Evolutionary conservation across 108 stramenopile species (phyloP).

Genomic region (Cyclostephanos invisitatus): DNA sequence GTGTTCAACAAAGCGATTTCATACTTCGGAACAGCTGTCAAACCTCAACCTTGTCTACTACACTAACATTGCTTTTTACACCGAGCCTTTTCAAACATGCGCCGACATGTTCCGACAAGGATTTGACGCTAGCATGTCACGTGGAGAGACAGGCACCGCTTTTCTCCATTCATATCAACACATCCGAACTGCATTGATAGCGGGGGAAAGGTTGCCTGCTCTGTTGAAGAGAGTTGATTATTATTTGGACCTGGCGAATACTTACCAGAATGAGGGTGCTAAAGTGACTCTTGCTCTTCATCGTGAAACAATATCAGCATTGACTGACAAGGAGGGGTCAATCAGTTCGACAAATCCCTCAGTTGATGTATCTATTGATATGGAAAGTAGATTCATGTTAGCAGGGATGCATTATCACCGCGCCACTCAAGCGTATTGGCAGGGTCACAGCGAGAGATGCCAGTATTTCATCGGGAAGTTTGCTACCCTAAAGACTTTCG

Average conservation of each 20-base stretch:
- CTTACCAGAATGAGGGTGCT: constrained; percentile 1
- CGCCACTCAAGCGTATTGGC: constrained; percentile 14
- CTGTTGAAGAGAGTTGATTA: constrained; percentile 17
- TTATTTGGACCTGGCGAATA: constrained; percentile 14
- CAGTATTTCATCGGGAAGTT: constrained; percentile 10
- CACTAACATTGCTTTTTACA: constrained; percentile 10
- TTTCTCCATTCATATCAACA: constrained; percentile 6
- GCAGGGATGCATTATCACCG: constrained; percentile 9
- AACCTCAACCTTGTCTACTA: constrained; percentile 10
- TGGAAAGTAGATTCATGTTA: not conserved
- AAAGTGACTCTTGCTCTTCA: not conserved
- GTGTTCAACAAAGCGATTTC: constrained; percentile 1
- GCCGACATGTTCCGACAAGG: constrained; percentile 22
- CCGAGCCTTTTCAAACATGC: constrained; percentile 24
- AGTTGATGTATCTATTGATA: not conserved
- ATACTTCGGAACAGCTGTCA: not conserved
- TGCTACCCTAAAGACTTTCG: too few relatives aligned
- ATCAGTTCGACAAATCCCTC: not conserved
- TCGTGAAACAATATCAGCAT: too few relatives aligned
- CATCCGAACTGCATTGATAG: constrained; percentile 8
- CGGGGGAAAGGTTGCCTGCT: constrained; percentile 19
- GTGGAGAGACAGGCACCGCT: constrained; percentile 17
- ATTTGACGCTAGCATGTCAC: too few relatives aligned
- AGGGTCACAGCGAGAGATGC: too few relatives aligned
- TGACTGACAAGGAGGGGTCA: constrained; percentile 16